These are phyloP conservation scores for Phytophthora capsici DNA, from an alignment of 352 stramenopile species.

Conservation along the genomic window DNA sequence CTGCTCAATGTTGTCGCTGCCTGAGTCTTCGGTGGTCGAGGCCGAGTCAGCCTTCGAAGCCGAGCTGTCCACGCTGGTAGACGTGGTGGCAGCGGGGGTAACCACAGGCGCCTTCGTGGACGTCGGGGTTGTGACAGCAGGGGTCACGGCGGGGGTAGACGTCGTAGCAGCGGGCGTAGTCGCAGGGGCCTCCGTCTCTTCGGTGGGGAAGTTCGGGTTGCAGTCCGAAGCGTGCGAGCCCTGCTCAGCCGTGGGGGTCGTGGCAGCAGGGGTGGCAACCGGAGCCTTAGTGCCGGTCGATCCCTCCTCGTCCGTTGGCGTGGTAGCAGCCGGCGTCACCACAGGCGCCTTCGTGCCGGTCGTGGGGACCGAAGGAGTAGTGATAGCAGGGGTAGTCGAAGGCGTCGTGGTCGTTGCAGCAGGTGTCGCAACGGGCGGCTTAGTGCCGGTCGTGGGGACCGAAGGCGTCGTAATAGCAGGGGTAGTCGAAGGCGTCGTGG, in stretches of 20 bases:
- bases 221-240: conserved; percentile 35
- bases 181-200: conserved; percentile 21
- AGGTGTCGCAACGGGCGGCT: conserved; percentile 3
- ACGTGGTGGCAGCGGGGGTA: conserved; percentile 9
- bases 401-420: conserved; percentile 2
- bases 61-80: conserved; percentile 13
- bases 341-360: conserved; percentile 7
- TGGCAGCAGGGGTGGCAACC: neutral
- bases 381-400: neutral
- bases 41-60: conserved; percentile 8
- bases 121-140: conserved; percentile 15
- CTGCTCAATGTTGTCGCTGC: conserved; percentile 28
- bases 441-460: conserved; percentile 11
- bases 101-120: conserved; percentile 3
- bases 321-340: conserved; percentile 2
- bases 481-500: conserved; percentile 1
- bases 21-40: conserved; percentile 18
- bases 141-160: conserved; percentile 18
- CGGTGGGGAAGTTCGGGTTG: conserved; percentile 41
- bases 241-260: conserved; percentile 16
- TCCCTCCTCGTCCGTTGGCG: conserved; percentile 14
- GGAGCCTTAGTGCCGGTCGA: conserved; percentile 16
- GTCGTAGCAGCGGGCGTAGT: conserved; percentile 11
- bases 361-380: conserved; percentile 13
- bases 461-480: conserved; percentile 9